A percentile compares a stretch with the other conserved stretches of the same genome.
These are phyloP conservation scores for Erigeron philadelphicus DNA, from an alignment of 140 eudicot genomes.

Conservation along the genomic window DNA sequence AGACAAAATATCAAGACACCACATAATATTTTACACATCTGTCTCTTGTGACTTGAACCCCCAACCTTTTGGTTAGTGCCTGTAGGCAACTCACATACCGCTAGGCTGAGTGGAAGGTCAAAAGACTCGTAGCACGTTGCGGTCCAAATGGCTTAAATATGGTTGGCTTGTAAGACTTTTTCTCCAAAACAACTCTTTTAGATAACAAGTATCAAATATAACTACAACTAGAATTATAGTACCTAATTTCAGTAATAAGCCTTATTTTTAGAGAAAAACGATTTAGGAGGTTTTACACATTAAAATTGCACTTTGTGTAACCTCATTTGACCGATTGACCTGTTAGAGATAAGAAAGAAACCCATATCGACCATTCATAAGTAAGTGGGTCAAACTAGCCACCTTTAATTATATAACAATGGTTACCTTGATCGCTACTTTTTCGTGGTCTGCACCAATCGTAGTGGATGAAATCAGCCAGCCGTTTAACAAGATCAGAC, in stretches of 20 bases:
- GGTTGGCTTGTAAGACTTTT: neutral
- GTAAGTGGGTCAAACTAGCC: neutral
- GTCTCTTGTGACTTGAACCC: too few relatives aligned
- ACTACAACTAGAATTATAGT: neutral
- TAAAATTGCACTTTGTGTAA: neutral
- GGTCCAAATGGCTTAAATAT: neutral
- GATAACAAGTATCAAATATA: neutral
- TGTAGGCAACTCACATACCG: too few relatives aligned
- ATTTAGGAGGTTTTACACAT: neutral
- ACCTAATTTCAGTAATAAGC: neutral
- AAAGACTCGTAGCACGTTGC: neutral
- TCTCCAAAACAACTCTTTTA: neutral
- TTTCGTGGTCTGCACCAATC: slow-evolving; percentile 47
- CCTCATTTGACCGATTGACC: neutral
- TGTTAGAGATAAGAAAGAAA: neutral
- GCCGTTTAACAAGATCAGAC: slow-evolving; percentile 55
- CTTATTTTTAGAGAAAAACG: neutral
- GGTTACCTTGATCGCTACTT: slow-evolving; percentile 27
- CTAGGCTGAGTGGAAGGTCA: neutral
- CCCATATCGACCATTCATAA: neutral
- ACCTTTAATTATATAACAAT: neutral
- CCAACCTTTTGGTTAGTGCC: too few relatives aligned
- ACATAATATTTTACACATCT: too few relatives aligned
- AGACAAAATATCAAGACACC: too few relatives aligned
- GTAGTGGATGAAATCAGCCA: slow-evolving; percentile 59